Percentiles rank a stretch among this genome's conserved stretches.
phyloP scores from a whole-genome alignment of 2,329 filamentous ascomycete genomes.

The Microthyrium microscopicum region DNA sequence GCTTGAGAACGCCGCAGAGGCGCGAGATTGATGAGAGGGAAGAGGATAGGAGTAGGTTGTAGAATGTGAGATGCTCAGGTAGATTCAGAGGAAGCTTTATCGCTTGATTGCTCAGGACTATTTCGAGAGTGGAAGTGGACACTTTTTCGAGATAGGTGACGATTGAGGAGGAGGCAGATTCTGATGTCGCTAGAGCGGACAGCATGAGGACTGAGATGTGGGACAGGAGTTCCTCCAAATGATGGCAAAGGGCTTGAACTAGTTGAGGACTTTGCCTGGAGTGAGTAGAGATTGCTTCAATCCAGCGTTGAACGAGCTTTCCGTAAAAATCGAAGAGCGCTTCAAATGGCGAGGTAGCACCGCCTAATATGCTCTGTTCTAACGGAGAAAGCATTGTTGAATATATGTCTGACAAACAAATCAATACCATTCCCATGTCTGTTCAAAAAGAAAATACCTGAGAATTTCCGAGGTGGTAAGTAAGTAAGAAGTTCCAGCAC shows the following conservation, averaged over 20 bases:
- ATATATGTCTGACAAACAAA: background rate
- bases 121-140: slow-evolving; percentile 37
- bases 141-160: slow-evolving; percentile 55
- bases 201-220: slow-evolving; percentile 18
- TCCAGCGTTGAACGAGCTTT: slow-evolving; percentile 42
- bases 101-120: background rate
- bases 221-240: slow-evolving; percentile 16
- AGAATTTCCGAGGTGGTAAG: slow-evolving; percentile 20
- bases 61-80: background rate
- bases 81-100: background rate
- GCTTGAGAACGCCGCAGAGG: slow-evolving; percentile 5
- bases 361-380: slow-evolving; percentile 2
- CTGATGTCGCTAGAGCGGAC: slow-evolving; percentile 15
- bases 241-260: slow-evolving; percentile 34
- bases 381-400: slow-evolving; percentile 1
- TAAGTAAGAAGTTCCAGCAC: slow-evolving; percentile 43
- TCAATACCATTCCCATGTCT: background rate
- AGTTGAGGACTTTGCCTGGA: slow-evolving; percentile 17
- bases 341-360: slow-evolving; percentile 13
- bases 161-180: slow-evolving; percentile 31
- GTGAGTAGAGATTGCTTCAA: slow-evolving; percentile 12
- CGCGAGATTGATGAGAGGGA: slow-evolving; percentile 2
- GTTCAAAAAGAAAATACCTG: background rate
- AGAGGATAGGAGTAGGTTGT: slow-evolving; percentile 1
- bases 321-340: slow-evolving; percentile 52